A percentile compares a stretch with the other conserved stretches of the same genome.
These are phyloP conservation scores for Aspergillus sp. DNA, from an alignment of 2,329 filamentous ascomycete species.

Conservation along the genomic window DNA sequence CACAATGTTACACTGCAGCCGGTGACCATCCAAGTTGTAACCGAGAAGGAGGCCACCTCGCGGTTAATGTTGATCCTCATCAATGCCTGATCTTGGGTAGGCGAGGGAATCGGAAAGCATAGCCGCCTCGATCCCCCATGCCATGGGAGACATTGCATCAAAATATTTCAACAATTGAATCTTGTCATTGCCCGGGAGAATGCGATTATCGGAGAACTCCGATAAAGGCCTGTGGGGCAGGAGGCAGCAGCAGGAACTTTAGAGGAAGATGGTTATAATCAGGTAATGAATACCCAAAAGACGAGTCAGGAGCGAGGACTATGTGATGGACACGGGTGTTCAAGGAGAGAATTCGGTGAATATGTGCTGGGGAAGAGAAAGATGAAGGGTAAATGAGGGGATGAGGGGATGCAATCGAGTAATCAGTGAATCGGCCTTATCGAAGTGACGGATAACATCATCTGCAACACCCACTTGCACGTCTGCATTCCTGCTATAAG, in stretches of 20 bases:
- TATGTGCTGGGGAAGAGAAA: neutral
- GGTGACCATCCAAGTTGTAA: slow-evolving; percentile 1
- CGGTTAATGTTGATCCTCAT: neutral
- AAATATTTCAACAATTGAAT: neutral
- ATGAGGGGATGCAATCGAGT: slow-evolving; percentile 22
- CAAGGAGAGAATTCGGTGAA: neutral
- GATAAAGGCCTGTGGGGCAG: slow-evolving; percentile 15
- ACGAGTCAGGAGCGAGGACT: neutral
- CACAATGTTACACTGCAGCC: slow-evolving; percentile 9
- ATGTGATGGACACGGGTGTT: neutral
- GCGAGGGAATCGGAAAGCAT: neutral
- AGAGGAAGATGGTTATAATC: slow-evolving; percentile 10
- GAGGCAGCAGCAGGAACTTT: neutral
- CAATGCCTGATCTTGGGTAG: neutral
- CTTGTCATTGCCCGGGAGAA: slow-evolving; percentile 4
- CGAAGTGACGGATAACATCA: slow-evolving; percentile 1
- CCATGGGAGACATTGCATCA: neutral
- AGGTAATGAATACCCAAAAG: slow-evolving; percentile 10
- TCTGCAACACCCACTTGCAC: neutral
- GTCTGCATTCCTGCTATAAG: no score
- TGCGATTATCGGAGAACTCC: slow-evolving; percentile 24
- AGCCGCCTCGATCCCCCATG: neutral
- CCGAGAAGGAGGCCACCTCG: neutral
- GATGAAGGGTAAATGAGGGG: neutral
- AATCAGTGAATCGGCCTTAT: slow-evolving; percentile 8